Evolutionary conservation across 805 yeast species (phyloP), one percentile per base, ranked within the genome.

Genomic region (Crinitomyces ghanaensis): DNA sequence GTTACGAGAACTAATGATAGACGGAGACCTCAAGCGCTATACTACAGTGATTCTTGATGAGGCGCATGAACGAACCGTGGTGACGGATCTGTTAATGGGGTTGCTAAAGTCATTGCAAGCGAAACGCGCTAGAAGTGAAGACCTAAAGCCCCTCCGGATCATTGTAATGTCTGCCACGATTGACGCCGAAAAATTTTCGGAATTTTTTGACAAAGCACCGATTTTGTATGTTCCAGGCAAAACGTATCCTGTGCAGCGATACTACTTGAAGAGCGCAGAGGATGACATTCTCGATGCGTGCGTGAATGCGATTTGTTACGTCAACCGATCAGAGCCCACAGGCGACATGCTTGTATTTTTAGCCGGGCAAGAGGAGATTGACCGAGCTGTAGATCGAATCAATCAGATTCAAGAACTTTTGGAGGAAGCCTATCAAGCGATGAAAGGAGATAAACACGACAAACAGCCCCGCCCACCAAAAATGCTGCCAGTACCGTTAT

Each of bases 291-390:
- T 86, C 2, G 96, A 85, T 48, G 69, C 82, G 2, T 65, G 77
- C 49, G 72, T 82, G 8, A 71, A 78, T 43, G 62, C 86, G 2
- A 74, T 83, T 8, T 68, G 81, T 2, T 95, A 85, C 51, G 63
- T 86, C 9, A 86, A 91, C 50, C 64, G 68, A 44, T 63, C 79
- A 5, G 95, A 91, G 51, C 81, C 71, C 12, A 69, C 70, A 20
- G 98, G 99, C 29, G 98, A 91, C 53, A 71, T 91, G n/a, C 58
- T 91, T 19, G 88, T 88, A 35, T 91, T 91, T 51, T 59, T 91
- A 35, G 86, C 97, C 0, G 98, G 98, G 41, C 98, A 91, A 55
- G 98, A 91, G 51, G 98, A 91, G 50, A 91, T 91, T 53, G 98
- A 91, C 53, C 78, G 78, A 45, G 77, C 81, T 9, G 84, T 74